Evolutionary conservation across 768 basidiomycete species (phyloP).

Genomic region (Mycena crocata): DNA sequence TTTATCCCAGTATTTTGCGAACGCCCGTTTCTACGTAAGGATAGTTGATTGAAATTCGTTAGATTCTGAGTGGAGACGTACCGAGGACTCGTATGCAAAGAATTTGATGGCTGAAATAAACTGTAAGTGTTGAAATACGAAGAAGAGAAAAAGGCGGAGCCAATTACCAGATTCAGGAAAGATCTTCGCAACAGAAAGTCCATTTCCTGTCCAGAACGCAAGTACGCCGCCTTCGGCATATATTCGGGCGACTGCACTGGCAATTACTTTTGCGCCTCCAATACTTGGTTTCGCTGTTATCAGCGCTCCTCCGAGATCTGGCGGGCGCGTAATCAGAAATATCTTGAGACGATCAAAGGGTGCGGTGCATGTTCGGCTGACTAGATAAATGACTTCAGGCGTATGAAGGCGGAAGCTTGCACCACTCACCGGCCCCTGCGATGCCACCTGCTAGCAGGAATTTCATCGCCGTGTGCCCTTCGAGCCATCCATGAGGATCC

Average conservation of each 20-base stretch:
- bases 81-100: slow-evolving; percentile 92
- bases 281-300: slow-evolving; percentile 56
- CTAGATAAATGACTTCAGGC: slow-evolving; percentile 55
- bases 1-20: slow-evolving; percentile 91
- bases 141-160: background rate
- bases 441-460: slow-evolving; percentile 95
- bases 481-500: slow-evolving; percentile 70
- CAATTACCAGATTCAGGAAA: slow-evolving; percentile 82
- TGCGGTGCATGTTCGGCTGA: slow-evolving; percentile 95
- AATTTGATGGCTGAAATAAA: slow-evolving; percentile 89
- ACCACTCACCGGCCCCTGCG: slow-evolving; percentile 86
- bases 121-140: background rate
- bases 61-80: slow-evolving; percentile 52
- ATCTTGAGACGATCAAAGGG: slow-evolving; percentile 98
- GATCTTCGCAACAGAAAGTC: slow-evolving; percentile 93
- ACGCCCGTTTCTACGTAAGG: slow-evolving; percentile 87
- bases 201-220: slow-evolving; percentile 98
- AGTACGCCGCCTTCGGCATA: slow-evolving; percentile 90
- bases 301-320: slow-evolving; percentile 72
- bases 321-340: slow-evolving; percentile 92
- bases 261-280: slow-evolving; percentile 73
- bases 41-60: slow-evolving; percentile 10
- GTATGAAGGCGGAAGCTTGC: slow-evolving; percentile 13
- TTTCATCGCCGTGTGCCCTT: slow-evolving; percentile 80
- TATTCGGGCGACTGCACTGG: slow-evolving; percentile 80